Evolutionary conservation across 1,284 basidiomycete genomes (phyloP).

Genomic region (Spongiforma sp.): DNA sequence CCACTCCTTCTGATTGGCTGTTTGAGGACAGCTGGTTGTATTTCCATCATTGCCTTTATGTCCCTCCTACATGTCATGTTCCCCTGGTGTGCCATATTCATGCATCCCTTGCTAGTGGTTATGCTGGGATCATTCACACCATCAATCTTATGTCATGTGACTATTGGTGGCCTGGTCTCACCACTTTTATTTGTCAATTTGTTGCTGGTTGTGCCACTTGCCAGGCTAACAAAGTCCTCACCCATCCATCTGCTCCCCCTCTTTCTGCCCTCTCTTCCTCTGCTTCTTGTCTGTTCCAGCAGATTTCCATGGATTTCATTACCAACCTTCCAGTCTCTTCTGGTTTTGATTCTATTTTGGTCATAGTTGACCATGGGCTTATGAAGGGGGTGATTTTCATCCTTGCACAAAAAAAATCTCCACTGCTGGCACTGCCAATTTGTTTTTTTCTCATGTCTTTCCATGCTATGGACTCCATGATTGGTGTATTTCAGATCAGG

Average conservation of each 20-base stretch:
- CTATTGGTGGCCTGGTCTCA: no score
- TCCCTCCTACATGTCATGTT: no score
- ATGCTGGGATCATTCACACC: no score
- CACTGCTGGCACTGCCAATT: not conserved
- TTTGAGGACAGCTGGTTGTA: no score
- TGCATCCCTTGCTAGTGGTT: no score
- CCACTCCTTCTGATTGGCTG: no score
- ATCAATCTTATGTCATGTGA: no score
- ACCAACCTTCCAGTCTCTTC: not conserved
- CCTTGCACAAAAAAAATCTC: no score
- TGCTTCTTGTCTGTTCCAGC: not conserved
- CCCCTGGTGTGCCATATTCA: no score
- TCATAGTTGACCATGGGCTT: not conserved
- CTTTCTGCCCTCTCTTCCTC: not conserved
- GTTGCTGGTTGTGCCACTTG: no score
- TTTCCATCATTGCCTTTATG: no score
- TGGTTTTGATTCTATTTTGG: not conserved
- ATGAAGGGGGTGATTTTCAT: not conserved
- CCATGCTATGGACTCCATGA: not conserved
- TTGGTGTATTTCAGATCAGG: not conserved
- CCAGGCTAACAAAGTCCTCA: not conserved
- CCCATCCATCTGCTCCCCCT: not conserved
- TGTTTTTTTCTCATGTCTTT: not conserved
- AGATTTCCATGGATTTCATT: not conserved
- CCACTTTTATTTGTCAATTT: no score